These are phyloP conservation scores for Paramyrothecium sp. DNA, from an alignment of 2,329 filamentous ascomycete species.

Conservation along the genomic window DNA sequence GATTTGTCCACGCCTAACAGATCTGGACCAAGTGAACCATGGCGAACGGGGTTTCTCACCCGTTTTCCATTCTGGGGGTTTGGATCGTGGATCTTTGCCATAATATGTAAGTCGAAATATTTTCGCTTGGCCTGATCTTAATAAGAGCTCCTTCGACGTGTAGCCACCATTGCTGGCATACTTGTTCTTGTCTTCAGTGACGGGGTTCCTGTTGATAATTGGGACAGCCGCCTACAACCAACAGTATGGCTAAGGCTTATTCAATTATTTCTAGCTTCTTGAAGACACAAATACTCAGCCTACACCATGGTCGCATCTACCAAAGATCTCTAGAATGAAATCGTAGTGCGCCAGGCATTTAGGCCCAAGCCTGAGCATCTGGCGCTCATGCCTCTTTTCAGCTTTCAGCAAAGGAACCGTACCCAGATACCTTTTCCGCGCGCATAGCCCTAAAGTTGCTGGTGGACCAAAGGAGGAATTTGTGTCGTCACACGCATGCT, in stretches of 20 bases:
- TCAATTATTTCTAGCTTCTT: too few relatives aligned
- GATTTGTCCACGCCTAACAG: neutral
- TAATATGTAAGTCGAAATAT: neutral
- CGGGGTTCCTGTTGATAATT: slow-evolving; percentile 13
- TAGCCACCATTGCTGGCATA: slow-evolving; percentile 8
- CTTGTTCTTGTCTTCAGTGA: slow-evolving; percentile 14
- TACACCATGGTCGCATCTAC: too few relatives aligned
- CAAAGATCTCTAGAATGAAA: too few relatives aligned
- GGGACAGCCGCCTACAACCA: slow-evolving; percentile 15
- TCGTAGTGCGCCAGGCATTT: too few relatives aligned
- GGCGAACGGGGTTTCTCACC: neutral
- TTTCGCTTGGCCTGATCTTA: neutral
- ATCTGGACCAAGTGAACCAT: neutral
- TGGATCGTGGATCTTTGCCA: neutral
- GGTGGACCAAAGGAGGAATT: too few relatives aligned
- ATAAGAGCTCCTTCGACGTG: neutral
- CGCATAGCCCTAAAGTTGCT: too few relatives aligned
- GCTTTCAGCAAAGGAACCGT: too few relatives aligned
- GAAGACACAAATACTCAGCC: too few relatives aligned
- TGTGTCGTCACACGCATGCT: too few relatives aligned
- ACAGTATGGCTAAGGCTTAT: slow-evolving; percentile 16
- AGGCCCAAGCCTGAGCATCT: too few relatives aligned
- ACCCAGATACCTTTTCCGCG: too few relatives aligned
- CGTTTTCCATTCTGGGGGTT: neutral
- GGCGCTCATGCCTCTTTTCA: too few relatives aligned